Base-by-base conservation (phyloP, 1,284 basidiomycete species). In the Ceratobasidium sp. region DNA sequence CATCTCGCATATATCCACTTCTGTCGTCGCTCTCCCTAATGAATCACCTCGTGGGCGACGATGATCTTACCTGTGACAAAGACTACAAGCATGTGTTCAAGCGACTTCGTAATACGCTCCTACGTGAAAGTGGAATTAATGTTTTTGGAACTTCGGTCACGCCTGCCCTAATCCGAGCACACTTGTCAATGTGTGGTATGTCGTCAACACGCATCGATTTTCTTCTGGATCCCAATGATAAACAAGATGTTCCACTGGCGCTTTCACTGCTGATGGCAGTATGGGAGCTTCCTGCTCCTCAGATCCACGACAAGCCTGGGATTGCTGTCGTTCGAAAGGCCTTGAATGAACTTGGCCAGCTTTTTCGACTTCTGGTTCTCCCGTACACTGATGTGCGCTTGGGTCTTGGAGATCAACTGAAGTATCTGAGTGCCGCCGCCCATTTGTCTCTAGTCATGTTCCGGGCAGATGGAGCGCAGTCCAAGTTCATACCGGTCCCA, bases 81-180 rank as follows among this genome's bases (percentile, higher is more conserved):
- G 86, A 87, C 63, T 83, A 75, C 61, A 84, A 85, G 40, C 86
- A 87, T 77, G 63, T 86, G 6, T 78, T 85, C 79, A 87, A 87
- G 78, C 80, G 83, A 0, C 79, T 81, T 5, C 82, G 83, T 0
- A 85, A 86, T 76, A 80, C 83, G 1, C 70, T 84, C 12, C 66
- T 87, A 3, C 83, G 82, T 26, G 5, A 23, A 0, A 61, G 71
- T 0, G 85, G 86, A 1, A 78, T 84, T 1, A 33, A 78, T 0
- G 71, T 87, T 15, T 42, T 81, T 44, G 82, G 81, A 1, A 46
- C 81, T 15, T 78, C 77, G 0, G 82, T 86, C 33, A 86, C 83
- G 0, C 81, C 83, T 0, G 60, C 81, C 6, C 80, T 84, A 3
- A 77, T 84, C 4, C 44, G 67, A 1, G 26, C 33, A 4, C 85